Evolutionary conservation across 225 moss, liverwort and hornwort species (phyloP).

Genomic region (Neckera pumila): DNA sequence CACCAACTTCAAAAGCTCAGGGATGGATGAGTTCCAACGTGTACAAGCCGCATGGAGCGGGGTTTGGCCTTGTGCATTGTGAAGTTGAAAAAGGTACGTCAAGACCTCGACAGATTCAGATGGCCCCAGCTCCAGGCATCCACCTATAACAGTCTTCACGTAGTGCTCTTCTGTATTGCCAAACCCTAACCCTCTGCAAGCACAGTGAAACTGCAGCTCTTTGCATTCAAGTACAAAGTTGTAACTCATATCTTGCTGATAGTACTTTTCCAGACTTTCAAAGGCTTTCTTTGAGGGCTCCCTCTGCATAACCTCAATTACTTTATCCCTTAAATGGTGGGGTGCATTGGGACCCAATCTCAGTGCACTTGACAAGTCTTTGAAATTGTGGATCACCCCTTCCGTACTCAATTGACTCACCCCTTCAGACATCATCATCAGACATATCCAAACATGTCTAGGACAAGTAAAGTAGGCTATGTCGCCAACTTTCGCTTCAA

Average conservation of each 20-base stretch:
- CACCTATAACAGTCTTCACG: background rate
- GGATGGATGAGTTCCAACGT: too few species aligned
- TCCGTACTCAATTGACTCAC: too few species aligned
- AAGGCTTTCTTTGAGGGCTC: background rate
- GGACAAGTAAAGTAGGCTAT: background rate
- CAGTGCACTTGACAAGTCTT: too few species aligned
- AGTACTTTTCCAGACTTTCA: accelerated
- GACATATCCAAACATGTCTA: accelerated
- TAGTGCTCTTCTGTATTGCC: too few species aligned
- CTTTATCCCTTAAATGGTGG: background rate
- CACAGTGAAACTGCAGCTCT: background rate
- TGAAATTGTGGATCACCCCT: too few species aligned
- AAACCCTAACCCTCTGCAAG: too few species aligned
- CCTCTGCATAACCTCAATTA: background rate
- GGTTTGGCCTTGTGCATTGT: background rate
- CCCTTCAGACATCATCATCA: too few species aligned
- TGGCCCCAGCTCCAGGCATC: background rate
- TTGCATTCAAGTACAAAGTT: background rate
- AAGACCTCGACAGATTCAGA: background rate
- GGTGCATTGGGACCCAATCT: too few species aligned
- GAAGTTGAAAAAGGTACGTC: background rate
- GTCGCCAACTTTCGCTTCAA: accelerated
- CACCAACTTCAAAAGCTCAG: accelerated
- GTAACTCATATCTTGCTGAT: accelerated
- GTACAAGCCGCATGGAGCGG: background rate